These are phyloP conservation scores for Acephala macrosclerotiorum DNA, from an alignment of 2,329 filamentous ascomycete genomes.

Conservation along the genomic window DNA sequence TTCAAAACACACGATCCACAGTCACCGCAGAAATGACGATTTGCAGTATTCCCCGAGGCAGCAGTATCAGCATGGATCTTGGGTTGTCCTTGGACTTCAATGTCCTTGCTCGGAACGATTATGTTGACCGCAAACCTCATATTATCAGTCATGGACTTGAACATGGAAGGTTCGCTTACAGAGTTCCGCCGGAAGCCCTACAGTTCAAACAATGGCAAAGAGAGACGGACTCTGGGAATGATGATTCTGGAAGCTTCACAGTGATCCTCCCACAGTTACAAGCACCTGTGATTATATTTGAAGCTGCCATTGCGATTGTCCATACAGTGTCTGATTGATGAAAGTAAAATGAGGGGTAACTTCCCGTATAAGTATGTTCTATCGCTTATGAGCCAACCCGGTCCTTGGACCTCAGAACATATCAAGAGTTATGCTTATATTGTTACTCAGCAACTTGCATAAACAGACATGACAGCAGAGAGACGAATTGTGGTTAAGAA, in stretches of 20 bases:
- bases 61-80: conserved; percentile 5
- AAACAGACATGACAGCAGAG: neutral
- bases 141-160: neutral
- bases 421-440: neutral
- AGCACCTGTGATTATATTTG: neutral
- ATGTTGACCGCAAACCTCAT: neutral
- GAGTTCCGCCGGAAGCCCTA: neutral
- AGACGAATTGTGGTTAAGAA: neutral
- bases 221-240: neutral
- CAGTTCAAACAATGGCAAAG: conserved; percentile 9
- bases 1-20: conserved; percentile 20
- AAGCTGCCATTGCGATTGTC: neutral
- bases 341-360: too few species aligned
- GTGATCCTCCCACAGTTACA: too few species aligned
- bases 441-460: neutral
- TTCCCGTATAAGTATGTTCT: too few species aligned
- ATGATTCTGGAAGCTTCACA: too few species aligned
- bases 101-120: neutral
- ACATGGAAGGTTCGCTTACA: neutral
- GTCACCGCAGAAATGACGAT: conserved; percentile 23
- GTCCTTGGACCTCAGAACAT: neutral
- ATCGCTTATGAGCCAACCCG: neutral
- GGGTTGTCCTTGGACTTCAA: neutral
- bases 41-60: neutral
- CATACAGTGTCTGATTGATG: neutral